Conservation (phyloP, 176 grass and related monocot genomes). For the Hyparrhenia diplandra region DNA sequence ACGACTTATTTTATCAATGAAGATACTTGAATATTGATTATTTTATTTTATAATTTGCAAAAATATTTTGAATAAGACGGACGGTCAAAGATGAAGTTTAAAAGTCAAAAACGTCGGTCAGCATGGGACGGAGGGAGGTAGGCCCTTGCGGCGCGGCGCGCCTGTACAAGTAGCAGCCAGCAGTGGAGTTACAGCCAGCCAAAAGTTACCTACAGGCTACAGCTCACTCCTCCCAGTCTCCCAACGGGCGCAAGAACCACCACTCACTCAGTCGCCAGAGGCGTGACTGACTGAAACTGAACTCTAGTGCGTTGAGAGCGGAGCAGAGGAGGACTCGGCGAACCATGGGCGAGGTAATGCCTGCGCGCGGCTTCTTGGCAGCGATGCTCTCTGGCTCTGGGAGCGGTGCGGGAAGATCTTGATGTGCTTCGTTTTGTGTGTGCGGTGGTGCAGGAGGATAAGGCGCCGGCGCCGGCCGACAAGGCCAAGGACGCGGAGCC, state of each 20-base stretch:
- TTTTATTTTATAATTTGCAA: too few species aligned
- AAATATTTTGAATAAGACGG: too few species aligned
- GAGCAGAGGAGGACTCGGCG: neutral
- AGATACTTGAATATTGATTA: too few species aligned
- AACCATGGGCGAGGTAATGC: slow-evolving; percentile 39
- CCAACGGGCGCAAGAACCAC: neutral
- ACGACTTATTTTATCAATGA: too few species aligned
- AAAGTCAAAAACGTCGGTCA: too few species aligned
- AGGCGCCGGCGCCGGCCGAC: neutral
- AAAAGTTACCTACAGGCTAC: slow-evolving; percentile 12
- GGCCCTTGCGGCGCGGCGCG: neutral
- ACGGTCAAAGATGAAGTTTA: too few species aligned
- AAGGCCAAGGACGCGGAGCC: neutral
- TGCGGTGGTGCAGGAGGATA: slow-evolving; percentile 33
- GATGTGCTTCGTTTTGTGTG: neutral
- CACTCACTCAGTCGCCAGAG: neutral
- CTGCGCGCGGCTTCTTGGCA: neutral
- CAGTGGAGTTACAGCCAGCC: neutral
- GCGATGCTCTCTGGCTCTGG: neutral
- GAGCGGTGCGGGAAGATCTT: slow-evolving; percentile 16
- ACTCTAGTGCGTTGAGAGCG: neutral
- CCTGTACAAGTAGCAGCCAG: neutral
- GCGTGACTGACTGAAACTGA: slow-evolving; percentile 4
- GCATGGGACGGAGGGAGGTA: too few species aligned
- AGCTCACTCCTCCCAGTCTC: neutral